A percentile compares a stretch with the other conserved stretches of the same genome.
Conservation (phyloP, 805 yeast species). For the Wickerhamiella nectarea region DNA sequence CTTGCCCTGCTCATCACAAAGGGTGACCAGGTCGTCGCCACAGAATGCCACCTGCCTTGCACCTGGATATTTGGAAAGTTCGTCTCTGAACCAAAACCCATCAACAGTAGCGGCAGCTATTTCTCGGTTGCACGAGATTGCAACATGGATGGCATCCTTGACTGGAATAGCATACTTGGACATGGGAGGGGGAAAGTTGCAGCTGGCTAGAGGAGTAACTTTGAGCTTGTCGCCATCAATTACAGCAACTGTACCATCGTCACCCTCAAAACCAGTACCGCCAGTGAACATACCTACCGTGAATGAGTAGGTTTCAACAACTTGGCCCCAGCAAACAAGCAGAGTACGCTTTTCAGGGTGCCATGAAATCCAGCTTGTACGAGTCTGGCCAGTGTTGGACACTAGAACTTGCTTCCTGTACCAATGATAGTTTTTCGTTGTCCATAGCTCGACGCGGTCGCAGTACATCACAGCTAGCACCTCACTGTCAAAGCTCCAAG, state of each 20-base stretch:
- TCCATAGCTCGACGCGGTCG: conserved; percentile 72
- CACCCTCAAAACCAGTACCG: conserved; percentile 52
- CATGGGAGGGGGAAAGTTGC: conserved; percentile 93
- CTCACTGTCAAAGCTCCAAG: conserved; percentile 77
- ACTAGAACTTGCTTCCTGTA: conserved; percentile 68
- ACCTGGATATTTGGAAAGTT: conserved; percentile 1
- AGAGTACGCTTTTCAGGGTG: conserved; percentile 78
- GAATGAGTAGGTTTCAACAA: conserved; percentile 25
- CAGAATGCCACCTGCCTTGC: conserved; percentile 4
- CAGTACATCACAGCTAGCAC: conserved; percentile 53
- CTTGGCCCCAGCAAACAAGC: conserved; percentile 30
- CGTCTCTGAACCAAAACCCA: neutral
- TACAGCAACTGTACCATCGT: conserved; percentile 67
- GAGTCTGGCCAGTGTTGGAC: neutral
- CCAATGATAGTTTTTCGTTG: conserved; percentile 90
- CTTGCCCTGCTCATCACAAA: neutral
- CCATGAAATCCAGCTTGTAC: conserved; percentile 34
- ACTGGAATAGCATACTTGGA: conserved; percentile 51
- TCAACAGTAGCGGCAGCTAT: neutral
- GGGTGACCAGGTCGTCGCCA: neutral
- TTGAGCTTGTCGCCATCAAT: conserved; percentile 60
- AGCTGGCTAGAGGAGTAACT: conserved; percentile 69
- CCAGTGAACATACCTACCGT: conserved; percentile 63
- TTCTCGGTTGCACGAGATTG: conserved; percentile 42
- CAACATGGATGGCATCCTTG: conserved; percentile 46